Percentiles rank a stretch among this genome's conserved stretches.
Conservation (phyloP, 176 grass and related monocot species). For the Aegilops longissima region DNA sequence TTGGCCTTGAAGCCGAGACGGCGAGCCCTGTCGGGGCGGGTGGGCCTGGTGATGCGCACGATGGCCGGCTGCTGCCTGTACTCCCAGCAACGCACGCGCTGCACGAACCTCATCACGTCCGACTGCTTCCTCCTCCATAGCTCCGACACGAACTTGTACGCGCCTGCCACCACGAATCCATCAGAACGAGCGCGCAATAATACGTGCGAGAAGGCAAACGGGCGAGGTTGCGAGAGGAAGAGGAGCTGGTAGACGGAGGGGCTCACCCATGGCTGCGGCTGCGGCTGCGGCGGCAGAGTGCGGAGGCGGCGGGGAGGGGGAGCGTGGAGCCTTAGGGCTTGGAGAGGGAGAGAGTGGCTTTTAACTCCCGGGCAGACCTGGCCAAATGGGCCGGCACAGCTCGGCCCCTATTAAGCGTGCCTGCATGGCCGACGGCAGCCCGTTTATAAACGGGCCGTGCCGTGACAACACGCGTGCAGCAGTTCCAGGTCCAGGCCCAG, state of each 20-base stretch:
- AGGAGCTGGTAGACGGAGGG: background rate
- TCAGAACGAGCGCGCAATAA: background rate
- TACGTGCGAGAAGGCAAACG: background rate
- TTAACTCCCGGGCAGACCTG: no score
- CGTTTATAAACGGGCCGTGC: no score
- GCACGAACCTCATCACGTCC: conserved; percentile 76
- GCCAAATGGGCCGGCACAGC: no score
- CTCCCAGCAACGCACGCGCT: conserved; percentile 77
- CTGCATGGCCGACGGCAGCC: no score
- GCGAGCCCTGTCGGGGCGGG: conserved; percentile 75
- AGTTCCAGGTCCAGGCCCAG: no score
- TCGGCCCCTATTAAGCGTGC: no score
- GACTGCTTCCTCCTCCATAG: conserved; percentile 94
- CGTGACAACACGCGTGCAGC: no score
- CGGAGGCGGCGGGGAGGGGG: conserved; percentile 15
- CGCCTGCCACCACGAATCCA: conserved; percentile 42
- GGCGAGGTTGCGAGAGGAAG: background rate
- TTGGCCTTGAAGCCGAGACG: conserved; percentile 92
- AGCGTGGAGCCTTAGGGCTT: conserved; percentile 18
- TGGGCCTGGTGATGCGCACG: conserved; percentile 62
- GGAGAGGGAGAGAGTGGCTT: no score
- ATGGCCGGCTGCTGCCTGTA: conserved; percentile 73
- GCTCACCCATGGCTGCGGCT: conserved; percentile 42
- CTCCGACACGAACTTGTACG: conserved; percentile 86
- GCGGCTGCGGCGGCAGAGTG: conserved; percentile 1